A percentile compares a stretch with the other conserved stretches of the same genome.
Evolutionary conservation across 2,329 filamentous ascomycete genomes (phyloP).

Genomic region (Cercospora sp.): DNA sequence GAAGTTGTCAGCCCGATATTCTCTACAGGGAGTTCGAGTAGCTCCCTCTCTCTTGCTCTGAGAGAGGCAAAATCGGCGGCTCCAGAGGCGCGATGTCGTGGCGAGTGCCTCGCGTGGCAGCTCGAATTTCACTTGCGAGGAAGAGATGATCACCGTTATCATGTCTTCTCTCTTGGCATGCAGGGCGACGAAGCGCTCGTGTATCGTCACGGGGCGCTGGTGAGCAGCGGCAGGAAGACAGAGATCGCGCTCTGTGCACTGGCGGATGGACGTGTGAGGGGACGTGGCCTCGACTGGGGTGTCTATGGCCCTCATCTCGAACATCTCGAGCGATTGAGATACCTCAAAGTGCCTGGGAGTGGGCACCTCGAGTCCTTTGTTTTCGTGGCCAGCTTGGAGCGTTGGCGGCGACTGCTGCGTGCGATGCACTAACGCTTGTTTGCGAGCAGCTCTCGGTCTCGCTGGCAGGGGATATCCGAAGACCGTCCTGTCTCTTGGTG

Average conservation of each 20-base stretch:
- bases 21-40: not conserved
- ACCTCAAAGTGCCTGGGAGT: not conserved
- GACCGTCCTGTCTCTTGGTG: not conserved
- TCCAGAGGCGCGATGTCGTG: not conserved
- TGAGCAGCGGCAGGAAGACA: not conserved
- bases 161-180: not conserved
- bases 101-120: not conserved
- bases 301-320: not conserved
- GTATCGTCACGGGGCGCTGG: not conserved
- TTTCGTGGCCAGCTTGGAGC: not conserved
- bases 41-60: not conserved
- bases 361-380: not conserved
- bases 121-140: not conserved
- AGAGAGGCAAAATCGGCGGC: not conserved
- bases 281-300: not conserved
- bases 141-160: not conserved
- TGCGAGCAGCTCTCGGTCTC: not conserved
- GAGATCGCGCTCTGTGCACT: not conserved
- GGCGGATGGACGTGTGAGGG: not conserved
- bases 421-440: not conserved
- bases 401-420: not conserved
- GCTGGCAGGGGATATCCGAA: not conserved
- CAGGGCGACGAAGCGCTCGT: not conserved
- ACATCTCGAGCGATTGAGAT: not conserved
- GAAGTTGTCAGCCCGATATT: not conserved